phyloP scores from a whole-genome alignment of 441 rosid genomes.

The Cnidoscolus chayamansa region DNA sequence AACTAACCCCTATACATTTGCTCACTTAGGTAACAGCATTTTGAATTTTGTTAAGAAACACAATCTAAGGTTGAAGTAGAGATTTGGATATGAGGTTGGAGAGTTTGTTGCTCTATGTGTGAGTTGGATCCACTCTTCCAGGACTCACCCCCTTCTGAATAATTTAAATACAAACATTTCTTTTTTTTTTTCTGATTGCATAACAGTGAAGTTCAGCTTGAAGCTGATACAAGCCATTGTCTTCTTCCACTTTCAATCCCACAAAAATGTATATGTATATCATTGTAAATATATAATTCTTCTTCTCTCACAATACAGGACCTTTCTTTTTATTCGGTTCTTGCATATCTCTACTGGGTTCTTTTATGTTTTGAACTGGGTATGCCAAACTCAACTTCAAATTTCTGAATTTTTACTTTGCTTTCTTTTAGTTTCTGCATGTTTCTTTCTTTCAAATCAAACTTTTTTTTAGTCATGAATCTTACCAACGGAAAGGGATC shows the following conservation, averaged over 20 bases:
- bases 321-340: constrained; percentile 9
- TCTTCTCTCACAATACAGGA: constrained; percentile 16
- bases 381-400: constrained; percentile 28
- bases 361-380: constrained; percentile 30
- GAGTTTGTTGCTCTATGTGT: constrained; percentile 51
- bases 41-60: no score
- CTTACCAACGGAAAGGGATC: constrained; percentile 56
- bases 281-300: not conserved
- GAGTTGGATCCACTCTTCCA: constrained; percentile 89
- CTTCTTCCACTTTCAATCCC: constrained; percentile 40
- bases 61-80: constrained; percentile 15
- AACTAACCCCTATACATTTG: no score
- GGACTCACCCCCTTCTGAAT: constrained; percentile 59
- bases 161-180: constrained; percentile 4
- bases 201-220: constrained; percentile 44
- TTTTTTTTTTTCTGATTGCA: no score
- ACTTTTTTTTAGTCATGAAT: constrained; percentile 42
- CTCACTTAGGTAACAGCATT: no score
- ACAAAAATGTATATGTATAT: not conserved
- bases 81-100: constrained; percentile 22
- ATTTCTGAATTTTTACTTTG: constrained; percentile 25
- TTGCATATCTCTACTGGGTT: constrained; percentile 36
- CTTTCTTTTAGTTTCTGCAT: constrained; percentile 17
- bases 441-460: constrained; percentile 17
- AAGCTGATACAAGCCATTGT: constrained; percentile 35